Conservation (phyloP, 2,329 filamentous ascomycete genomes). For the Lachnellula subtilissima region DNA sequence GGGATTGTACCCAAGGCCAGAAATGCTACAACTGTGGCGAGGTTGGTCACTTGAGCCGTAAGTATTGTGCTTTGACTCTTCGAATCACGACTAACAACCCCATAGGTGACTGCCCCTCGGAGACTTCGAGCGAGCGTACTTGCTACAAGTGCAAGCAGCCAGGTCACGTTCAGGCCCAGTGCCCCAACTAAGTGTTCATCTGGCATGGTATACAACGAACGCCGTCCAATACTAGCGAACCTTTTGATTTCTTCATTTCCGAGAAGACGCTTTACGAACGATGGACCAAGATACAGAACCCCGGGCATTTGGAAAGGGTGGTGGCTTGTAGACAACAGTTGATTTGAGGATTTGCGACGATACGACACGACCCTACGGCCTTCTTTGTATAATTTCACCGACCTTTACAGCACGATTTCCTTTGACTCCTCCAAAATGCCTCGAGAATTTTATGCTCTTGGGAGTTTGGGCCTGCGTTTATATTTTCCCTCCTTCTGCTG, state of each 20-base stretch:
- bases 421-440: constrained; percentile 7
- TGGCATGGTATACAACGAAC: constrained; percentile 19
- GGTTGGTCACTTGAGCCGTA: constrained; percentile 62
- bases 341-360: constrained; percentile 28
- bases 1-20: constrained; percentile 95
- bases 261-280: constrained; percentile 24
- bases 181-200: constrained; percentile 64
- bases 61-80: not conserved
- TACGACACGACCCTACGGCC: constrained; percentile 21
- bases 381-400: constrained; percentile 28
- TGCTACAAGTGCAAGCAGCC: constrained; percentile 92
- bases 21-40: constrained; percentile 99
- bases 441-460: constrained; percentile 9
- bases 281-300: constrained; percentile 25
- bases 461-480: constrained; percentile 12
- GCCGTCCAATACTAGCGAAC: constrained; percentile 4
- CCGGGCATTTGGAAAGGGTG: constrained; percentile 30
- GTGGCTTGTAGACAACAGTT: constrained; percentile 26
- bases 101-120: constrained; percentile 84
- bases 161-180: constrained; percentile 72
- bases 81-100: constrained; percentile 6
- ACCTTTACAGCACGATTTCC: constrained; percentile 12
- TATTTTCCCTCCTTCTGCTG: constrained; percentile 1
- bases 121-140: constrained; percentile 85
- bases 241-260: constrained; percentile 23